Evolutionary conservation across 1,139 yeast species (phyloP).

Genomic region (Meyerozyma elateridarum): DNA sequence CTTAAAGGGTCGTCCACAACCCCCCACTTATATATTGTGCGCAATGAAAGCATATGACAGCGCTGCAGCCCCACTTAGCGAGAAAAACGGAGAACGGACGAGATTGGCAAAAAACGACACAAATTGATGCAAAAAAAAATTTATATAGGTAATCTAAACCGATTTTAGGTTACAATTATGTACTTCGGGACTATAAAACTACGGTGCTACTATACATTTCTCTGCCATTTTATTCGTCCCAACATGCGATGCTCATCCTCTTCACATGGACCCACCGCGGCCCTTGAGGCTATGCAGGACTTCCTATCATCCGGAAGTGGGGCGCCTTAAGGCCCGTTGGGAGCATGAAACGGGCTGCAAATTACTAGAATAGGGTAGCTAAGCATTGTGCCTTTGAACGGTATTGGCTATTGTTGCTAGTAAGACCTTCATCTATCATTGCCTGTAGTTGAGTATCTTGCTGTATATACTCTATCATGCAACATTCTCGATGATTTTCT

Average conservation of each 20-base stretch:
- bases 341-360: no score
- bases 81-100: slow-evolving; percentile 10
- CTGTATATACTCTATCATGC: slow-evolving; percentile 10
- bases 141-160: slow-evolving; percentile 28
- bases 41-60: slow-evolving; percentile 5
- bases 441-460: slow-evolving; percentile 9
- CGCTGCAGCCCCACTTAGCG: slow-evolving; percentile 8
- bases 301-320: no score
- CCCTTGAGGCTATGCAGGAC: no score
- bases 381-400: no score
- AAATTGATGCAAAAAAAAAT: slow-evolving; percentile 15
- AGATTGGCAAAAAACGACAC: slow-evolving; percentile 5
- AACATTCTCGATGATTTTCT: slow-evolving; percentile 10
- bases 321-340: no score
- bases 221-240: no score
- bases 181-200: no score
- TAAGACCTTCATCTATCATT: slow-evolving; percentile 7
- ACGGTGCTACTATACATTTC: no score
- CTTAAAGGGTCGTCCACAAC: neutral
- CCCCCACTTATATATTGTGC: neutral
- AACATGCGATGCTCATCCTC: no score
- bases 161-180: no score
- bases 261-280: no score
- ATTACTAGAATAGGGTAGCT: no score
- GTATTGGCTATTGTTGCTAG: slow-evolving; percentile 7